A percentile compares a stretch with the other conserved stretches of the same genome.
These are phyloP conservation scores for Harringtonia aguacate DNA, from an alignment of 2,329 filamentous ascomycete species.

Conservation along the genomic window DNA sequence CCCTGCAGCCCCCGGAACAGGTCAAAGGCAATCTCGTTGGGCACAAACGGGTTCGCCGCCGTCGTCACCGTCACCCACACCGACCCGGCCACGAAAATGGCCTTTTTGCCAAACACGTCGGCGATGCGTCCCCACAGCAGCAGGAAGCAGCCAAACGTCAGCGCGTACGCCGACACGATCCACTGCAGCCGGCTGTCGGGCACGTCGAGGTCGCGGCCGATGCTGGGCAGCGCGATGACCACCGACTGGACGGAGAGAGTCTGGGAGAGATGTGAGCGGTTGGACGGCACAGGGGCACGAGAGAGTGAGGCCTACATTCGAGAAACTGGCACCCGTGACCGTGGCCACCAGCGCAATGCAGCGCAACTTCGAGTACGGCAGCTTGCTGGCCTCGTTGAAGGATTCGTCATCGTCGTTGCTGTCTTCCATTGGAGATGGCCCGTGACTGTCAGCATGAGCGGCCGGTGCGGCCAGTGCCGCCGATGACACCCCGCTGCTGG, in stretches of 20 bases:
- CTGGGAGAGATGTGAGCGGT: neutral
- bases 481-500: too few relatives aligned
- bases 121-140: slow-evolving; percentile 57
- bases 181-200: slow-evolving; percentile 51
- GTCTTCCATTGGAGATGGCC: neutral
- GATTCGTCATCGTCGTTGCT: slow-evolving; percentile 1
- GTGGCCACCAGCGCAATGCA: slow-evolving; percentile 45
- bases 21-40: slow-evolving; percentile 57
- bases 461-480: too few relatives aligned
- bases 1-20: slow-evolving; percentile 57
- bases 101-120: slow-evolving; percentile 55
- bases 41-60: slow-evolving; percentile 51
- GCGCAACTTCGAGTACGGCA: slow-evolving; percentile 32
- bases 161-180: slow-evolving; percentile 55
- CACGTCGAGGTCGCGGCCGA: slow-evolving; percentile 43
- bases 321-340: slow-evolving; percentile 42
- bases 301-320: slow-evolving; percentile 34
- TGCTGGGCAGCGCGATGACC: slow-evolving; percentile 53
- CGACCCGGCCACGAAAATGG: slow-evolving; percentile 54
- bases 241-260: slow-evolving; percentile 43
- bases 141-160: slow-evolving; percentile 58
- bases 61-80: slow-evolving; percentile 51
- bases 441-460: too few relatives aligned
- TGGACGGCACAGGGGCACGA: neutral
- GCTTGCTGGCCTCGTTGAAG: slow-evolving; percentile 6